These are phyloP conservation scores for Trametes sp. DNA, from an alignment of 1,284 basidiomycete genomes.

Conservation along the genomic window DNA sequence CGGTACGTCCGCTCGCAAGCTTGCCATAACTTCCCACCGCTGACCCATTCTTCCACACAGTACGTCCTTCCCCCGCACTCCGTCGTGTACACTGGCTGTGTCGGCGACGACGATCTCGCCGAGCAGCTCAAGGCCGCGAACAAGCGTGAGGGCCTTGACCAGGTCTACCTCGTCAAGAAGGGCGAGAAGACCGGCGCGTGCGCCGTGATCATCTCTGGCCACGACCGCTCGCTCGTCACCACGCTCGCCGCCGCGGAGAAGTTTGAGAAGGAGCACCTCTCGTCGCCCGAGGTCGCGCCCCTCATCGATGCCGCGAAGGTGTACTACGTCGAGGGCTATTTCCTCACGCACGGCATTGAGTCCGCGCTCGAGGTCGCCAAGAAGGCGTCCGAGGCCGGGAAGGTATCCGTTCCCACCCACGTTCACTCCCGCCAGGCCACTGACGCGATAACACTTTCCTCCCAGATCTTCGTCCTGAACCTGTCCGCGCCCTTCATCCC, in stretches of 20 bases:
- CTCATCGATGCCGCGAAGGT: constrained; percentile 84
- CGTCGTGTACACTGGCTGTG: constrained; percentile 95
- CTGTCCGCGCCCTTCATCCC: constrained; percentile 98
- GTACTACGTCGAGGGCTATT: constrained; percentile 98
- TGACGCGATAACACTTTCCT: constrained; percentile 13
- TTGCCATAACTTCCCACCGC: neutral
- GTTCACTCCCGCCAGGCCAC: constrained; percentile 1
- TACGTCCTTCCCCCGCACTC: constrained; percentile 90
- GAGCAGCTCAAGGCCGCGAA: constrained; percentile 94
- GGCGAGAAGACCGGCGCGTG: constrained; percentile 96
- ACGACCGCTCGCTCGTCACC: constrained; percentile 93
- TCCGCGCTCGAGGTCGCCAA: constrained; percentile 82
- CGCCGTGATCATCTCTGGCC: constrained; percentile 94
- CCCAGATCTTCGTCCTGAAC: constrained; percentile 88
- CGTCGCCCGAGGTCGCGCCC: constrained; percentile 78
- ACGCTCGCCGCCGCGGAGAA: constrained; percentile 91
- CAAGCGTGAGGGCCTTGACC: constrained; percentile 89
- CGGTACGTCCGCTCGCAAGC: constrained; percentile 64
- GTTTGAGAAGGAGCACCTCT: constrained; percentile 85
- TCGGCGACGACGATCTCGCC: constrained; percentile 92
- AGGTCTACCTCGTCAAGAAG: constrained; percentile 90
- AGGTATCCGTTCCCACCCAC: constrained; percentile 56
- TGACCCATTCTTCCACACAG: constrained; percentile 51
- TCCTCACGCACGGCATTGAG: constrained; percentile 93
- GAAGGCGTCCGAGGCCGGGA: constrained; percentile 80